Percentiles rank a stretch among this genome's conserved stretches.
Conservation (phyloP, 1,139 yeast genomes). For the Saccharomyces hybrid region DNA sequence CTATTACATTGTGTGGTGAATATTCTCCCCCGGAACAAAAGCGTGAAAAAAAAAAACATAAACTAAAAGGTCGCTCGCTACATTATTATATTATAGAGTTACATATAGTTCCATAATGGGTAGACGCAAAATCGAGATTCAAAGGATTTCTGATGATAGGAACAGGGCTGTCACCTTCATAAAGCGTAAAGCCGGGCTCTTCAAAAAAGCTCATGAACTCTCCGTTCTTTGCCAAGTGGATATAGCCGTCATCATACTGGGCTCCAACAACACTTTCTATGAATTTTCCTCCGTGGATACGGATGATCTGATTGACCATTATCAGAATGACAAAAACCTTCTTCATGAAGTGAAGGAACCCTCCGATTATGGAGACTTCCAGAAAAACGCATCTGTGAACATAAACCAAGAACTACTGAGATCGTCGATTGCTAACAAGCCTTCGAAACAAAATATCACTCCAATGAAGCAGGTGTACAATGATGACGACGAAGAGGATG, state of each 20-base stretch:
- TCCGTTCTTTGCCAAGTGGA: constrained; percentile 94
- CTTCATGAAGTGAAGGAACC: constrained; percentile 63
- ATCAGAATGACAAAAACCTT: constrained; percentile 34
- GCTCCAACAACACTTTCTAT: constrained; percentile 65
- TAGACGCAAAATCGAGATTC: constrained; percentile 90
- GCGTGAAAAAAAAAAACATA: not conserved
- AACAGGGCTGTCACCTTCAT: constrained; percentile 85
- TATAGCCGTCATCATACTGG: constrained; percentile 80
- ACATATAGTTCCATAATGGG: constrained; percentile 53
- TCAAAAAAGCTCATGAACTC: constrained; percentile 93
- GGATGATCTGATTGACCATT: constrained; percentile 51
- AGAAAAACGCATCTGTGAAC: constrained; percentile 22
- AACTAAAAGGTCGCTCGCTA: not conserved
- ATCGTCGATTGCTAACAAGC: not conserved
- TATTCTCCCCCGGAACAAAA: not conserved
- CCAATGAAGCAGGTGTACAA: not conserved
- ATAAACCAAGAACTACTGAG: not conserved
- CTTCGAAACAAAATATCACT: not conserved
- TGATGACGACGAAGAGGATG: not conserved
- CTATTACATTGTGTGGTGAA: not conserved
- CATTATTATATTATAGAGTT: not conserved
- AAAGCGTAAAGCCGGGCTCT: constrained; percentile 89
- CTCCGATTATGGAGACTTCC: constrained; percentile 43
- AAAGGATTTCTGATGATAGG: constrained; percentile 85
- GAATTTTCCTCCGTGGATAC: constrained; percentile 76